Evolutionary conservation across 202 grass and related monocot species (phyloP).

Genomic region (Setaria italica): DNA sequence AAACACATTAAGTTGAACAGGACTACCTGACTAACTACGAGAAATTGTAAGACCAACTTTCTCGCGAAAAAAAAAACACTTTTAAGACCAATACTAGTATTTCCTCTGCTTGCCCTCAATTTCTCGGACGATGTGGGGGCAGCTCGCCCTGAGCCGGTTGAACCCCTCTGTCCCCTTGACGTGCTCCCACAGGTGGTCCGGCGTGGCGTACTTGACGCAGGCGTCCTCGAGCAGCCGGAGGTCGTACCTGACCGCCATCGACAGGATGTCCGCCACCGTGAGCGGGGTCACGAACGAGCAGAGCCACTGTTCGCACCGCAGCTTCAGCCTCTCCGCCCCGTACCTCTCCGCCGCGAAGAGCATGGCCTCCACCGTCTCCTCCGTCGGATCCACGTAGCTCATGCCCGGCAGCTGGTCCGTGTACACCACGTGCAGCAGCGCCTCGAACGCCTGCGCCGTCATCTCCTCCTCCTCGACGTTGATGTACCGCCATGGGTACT

Average conservation of each 20-base stretch:
- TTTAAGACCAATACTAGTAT: not conserved
- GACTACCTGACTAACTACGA: no score
- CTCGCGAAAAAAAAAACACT: no score
- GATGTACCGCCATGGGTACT: not conserved
- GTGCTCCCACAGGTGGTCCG: not conserved
- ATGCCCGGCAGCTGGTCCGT: constrained; percentile 42
- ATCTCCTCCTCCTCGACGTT: constrained; percentile 35
- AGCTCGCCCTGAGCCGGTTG: not conserved
- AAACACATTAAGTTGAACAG: no score
- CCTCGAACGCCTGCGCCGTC: constrained; percentile 44
- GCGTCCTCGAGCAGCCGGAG: constrained; percentile 31
- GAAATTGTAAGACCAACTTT: not conserved
- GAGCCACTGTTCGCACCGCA: constrained; percentile 36
- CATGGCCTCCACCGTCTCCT: constrained; percentile 26
- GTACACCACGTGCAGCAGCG: constrained; percentile 50
- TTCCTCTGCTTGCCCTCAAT: constrained; percentile 38
- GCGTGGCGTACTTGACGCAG: constrained; percentile 38
- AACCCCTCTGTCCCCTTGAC: constrained; percentile 19
- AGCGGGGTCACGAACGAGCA: not conserved
- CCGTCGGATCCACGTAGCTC: not conserved
- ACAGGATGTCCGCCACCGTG: constrained; percentile 43
- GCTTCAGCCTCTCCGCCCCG: constrained; percentile 37
- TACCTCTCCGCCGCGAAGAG: constrained; percentile 44
- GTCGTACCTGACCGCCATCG: constrained; percentile 41
- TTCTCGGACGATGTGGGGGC: not conserved